A percentile compares a stretch with the other conserved stretches of the same genome.
Evolutionary conservation across 257 asterid species (phyloP).

Genomic region (Thymus mandschuricus): DNA sequence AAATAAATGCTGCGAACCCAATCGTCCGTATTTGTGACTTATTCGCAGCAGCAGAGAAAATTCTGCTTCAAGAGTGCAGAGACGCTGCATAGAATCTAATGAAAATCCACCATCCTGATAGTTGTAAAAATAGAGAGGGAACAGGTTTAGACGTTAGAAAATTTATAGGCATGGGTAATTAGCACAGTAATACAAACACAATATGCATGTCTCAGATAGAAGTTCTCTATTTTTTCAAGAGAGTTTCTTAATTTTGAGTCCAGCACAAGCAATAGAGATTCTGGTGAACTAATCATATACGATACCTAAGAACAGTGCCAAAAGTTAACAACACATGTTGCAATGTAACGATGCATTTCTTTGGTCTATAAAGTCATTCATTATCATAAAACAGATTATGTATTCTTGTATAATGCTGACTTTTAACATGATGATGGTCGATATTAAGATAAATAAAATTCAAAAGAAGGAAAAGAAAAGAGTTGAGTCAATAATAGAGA

Average conservation of each 20-base stretch:
- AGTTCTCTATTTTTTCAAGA: not conserved
- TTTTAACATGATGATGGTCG: not conserved
- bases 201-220: not conserved
- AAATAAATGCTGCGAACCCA: slow-evolving; percentile 86
- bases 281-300: not conserved
- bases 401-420: slow-evolving; percentile 12
- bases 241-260: not conserved
- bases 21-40: slow-evolving; percentile 86
- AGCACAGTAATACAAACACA: not conserved
- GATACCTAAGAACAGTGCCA: not conserved
- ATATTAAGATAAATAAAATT: not conserved
- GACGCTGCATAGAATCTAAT: slow-evolving; percentile 84
- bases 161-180: not conserved
- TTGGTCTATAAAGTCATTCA: not conserved
- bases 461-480: not conserved
- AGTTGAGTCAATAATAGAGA: not conserved
- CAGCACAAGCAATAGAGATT: not conserved
- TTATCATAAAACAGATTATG: not conserved
- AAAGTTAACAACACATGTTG: slow-evolving; percentile 5
- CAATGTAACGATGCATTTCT: not conserved
- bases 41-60: slow-evolving; percentile 79
- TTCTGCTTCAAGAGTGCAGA: slow-evolving; percentile 89
- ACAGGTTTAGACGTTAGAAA: not conserved
- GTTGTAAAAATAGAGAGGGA: slow-evolving; percentile 16
- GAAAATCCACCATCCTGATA: slow-evolving; percentile 78